Base-by-base conservation (phyloP, 345 rosid genomes). In the Iberis pinnata region DNA sequence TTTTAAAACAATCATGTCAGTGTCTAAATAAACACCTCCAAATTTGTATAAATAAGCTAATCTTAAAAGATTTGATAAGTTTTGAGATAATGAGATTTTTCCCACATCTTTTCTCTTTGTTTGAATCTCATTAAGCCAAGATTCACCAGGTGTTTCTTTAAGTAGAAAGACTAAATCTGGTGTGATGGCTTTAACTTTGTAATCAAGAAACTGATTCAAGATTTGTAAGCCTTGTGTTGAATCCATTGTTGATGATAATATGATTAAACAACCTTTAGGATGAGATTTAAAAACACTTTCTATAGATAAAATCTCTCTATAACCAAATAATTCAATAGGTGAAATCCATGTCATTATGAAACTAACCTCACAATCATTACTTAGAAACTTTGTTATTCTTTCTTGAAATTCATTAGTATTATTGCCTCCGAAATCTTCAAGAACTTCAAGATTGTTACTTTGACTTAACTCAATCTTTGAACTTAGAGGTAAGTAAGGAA, bases 341-440 rank as follows among this genome's bases (percentile, higher is more conserved):
- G 96, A 82, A 46, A 88, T 72, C 89, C 88, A 88, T 13, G 79
- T 72, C 96, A 82, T 80, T 71, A 77, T 82, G 70, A 80, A 78
- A 22, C 42, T 64, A 44, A 70, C 68, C 1, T 60, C 53, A 25
- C 89, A 84, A 8, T 66, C 54, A n/a, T 70, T 43, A 68, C 54
- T 39, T 10, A 80, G 32, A 56, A 84, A 81, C 54, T 73, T 68
- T 37, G 53, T 39, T 66, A 70, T 71, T 27, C 68, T 54, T 18
- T 54, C 48, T 19, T 56, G 58, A 56, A 68, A 68, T 60, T 67
- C n/a, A 53, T 55, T 6, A 66, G 46, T 39, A 53, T 5, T 45
- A 29, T 47, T 47, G 49, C 66, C 56, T 47, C 56, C 40, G 8
- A 60, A 67, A 18, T 12, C 4, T 18, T 67, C 47, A 4, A 60